Evolutionary conservation across 306 rosid species (phyloP).

Genomic region (Vigna reflexopilosa): DNA sequence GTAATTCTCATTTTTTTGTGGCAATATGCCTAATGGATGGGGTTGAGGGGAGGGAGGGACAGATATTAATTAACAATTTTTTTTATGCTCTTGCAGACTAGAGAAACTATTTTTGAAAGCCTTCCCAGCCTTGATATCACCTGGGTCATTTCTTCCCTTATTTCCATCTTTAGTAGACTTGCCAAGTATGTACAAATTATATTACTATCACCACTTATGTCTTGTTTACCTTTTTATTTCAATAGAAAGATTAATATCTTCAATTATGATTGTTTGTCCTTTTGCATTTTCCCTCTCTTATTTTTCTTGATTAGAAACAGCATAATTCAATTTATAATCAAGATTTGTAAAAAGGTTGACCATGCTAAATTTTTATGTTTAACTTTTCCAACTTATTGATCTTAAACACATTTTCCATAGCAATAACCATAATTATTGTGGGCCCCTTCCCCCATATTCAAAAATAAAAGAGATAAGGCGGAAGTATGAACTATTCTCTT

Average conservation of each 20-base stretch:
- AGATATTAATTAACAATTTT: constrained; percentile 31
- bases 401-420: constrained; percentile 15
- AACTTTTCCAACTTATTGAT: constrained; percentile 20
- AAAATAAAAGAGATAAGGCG: constrained; percentile 26
- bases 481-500: constrained; percentile 11
- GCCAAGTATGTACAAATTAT: constrained; percentile 72
- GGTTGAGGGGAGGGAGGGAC: background rate
- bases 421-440: background rate
- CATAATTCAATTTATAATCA: constrained; percentile 12
- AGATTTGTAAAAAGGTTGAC: background rate
- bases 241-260: constrained; percentile 6
- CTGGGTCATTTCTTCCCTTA: constrained; percentile 92
- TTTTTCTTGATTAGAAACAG: background rate
- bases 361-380: background rate
- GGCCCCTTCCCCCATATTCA: background rate
- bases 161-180: constrained; percentile 79
- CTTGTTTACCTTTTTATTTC: constrained; percentile 22
- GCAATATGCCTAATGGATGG: constrained; percentile 9
- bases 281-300: background rate
- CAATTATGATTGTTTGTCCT: background rate
- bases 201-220: constrained; percentile 1
- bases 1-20: constrained; percentile 1
- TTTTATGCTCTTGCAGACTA: constrained; percentile 62
- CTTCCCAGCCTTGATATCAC: constrained; percentile 82
- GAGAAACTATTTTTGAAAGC: constrained; percentile 71